These are phyloP conservation scores for Solanum commersonii DNA, from an alignment of 257 asterid species.

Conservation along the genomic window DNA sequence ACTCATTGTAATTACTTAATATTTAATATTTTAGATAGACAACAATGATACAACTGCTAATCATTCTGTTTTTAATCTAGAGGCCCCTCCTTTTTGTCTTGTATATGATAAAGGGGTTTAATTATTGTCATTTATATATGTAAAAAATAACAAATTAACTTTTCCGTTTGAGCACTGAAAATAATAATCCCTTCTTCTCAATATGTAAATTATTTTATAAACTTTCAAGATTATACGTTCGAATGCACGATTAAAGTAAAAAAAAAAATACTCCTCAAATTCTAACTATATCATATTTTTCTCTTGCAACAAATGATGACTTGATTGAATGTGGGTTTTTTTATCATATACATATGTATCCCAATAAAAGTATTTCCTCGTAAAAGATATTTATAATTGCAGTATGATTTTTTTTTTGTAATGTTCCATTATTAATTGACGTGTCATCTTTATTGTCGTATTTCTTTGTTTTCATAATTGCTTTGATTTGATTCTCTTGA, in stretches of 20 bases:
- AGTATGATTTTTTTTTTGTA: neutral
- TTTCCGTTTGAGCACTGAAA: neutral
- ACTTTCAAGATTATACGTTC: neutral
- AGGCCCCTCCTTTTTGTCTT: neutral
- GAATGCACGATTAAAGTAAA: no score
- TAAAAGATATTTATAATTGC: neutral
- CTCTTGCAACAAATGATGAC: neutral
- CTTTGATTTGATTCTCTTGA: neutral
- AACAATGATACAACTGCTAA: neutral
- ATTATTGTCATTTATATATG: neutral
- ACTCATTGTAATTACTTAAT: neutral
- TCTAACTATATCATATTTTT: neutral
- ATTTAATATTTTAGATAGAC: neutral
- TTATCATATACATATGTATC: neutral
- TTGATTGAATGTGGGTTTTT: neutral
- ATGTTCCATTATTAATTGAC: neutral
- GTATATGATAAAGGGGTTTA: neutral
- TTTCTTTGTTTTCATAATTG: no score
- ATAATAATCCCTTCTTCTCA: neutral
- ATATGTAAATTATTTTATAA: neutral
- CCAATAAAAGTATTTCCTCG: neutral
- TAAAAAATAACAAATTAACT: neutral
- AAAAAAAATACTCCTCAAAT: neutral
- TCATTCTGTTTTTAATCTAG: neutral
- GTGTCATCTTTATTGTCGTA: neutral